Conservation (phyloP, 495 filamentous ascomycete species). For the Penicillium lagena region DNA sequence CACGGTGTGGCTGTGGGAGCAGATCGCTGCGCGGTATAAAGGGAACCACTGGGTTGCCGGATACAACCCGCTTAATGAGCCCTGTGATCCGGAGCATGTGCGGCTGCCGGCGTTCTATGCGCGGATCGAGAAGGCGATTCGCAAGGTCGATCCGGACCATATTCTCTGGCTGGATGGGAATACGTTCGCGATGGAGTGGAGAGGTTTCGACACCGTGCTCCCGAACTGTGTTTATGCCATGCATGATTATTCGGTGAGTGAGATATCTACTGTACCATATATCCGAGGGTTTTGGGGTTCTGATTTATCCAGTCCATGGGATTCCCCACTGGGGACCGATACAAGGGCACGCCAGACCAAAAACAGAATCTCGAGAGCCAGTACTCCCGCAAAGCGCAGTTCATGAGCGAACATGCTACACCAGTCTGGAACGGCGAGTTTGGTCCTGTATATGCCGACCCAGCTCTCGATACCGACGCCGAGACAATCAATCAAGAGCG, state of each 20-base stretch:
- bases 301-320: conserved; percentile 32
- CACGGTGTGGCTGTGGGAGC: conserved; percentile 53
- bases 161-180: conserved; percentile 62
- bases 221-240: conserved; percentile 56
- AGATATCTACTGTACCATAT: not conserved
- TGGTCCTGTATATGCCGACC: conserved; percentile 53
- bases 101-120: conserved; percentile 51
- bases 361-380: conserved; percentile 37
- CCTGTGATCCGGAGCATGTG: conserved; percentile 50
- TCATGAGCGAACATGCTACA: conserved; percentile 46
- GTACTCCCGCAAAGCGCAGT: conserved; percentile 51
- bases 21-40: conserved; percentile 50
- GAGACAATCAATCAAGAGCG: conserved; percentile 44
- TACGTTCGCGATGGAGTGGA: conserved; percentile 55
- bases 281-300: not conserved
- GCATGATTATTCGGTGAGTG: conserved; percentile 50
- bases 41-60: conserved; percentile 53
- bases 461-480: conserved; percentile 22
- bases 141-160: conserved; percentile 52
- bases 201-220: conserved; percentile 33
- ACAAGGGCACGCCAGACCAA: conserved; percentile 45
- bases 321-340: conserved; percentile 48
- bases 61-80: conserved; percentile 64
- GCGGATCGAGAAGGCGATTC: conserved; percentile 52
- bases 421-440: conserved; percentile 66